These are phyloP conservation scores for Mycena filopes DNA, from an alignment of 768 basidiomycete genomes.

Conservation along the genomic window DNA sequence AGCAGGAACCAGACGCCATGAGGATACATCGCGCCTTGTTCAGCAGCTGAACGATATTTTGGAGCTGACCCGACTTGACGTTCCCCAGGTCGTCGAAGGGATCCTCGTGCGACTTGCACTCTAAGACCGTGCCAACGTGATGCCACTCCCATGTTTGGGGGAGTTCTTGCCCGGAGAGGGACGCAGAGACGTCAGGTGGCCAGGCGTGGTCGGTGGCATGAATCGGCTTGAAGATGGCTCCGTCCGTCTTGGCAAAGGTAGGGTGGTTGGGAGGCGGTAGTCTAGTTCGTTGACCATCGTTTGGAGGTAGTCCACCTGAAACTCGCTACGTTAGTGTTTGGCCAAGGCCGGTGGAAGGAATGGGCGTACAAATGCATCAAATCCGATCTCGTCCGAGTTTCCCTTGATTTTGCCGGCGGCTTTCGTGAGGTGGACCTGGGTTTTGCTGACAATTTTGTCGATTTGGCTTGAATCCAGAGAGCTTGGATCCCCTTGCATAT, in stretches of 20 bases:
- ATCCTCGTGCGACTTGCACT: constrained; percentile 8
- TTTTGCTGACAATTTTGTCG: background rate
- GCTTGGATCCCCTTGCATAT: background rate
- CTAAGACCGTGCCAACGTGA: constrained; percentile 2
- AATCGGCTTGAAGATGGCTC: background rate
- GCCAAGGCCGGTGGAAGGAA: background rate
- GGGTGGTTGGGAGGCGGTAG: background rate
- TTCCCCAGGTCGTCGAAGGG: background rate
- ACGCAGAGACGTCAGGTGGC: constrained; percentile 1
- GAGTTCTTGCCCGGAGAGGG: background rate
- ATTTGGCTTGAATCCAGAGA: background rate
- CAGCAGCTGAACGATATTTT: constrained; percentile 4
- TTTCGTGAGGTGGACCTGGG: background rate
- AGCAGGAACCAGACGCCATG: constrained; percentile 16
- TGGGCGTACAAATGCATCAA: background rate
- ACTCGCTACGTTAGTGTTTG: background rate
- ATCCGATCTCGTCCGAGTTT: background rate
- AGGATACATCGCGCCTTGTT: constrained; percentile 13
- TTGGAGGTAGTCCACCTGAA: background rate
- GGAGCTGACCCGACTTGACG: background rate
- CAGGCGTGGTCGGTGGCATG: constrained; percentile 15
- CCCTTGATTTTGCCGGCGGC: background rate
- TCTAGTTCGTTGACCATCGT: background rate
- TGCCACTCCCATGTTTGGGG: background rate
- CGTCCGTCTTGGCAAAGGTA: background rate